Conservation (phyloP, 306 rosid species). For the Begonia loranthoides region DNA sequence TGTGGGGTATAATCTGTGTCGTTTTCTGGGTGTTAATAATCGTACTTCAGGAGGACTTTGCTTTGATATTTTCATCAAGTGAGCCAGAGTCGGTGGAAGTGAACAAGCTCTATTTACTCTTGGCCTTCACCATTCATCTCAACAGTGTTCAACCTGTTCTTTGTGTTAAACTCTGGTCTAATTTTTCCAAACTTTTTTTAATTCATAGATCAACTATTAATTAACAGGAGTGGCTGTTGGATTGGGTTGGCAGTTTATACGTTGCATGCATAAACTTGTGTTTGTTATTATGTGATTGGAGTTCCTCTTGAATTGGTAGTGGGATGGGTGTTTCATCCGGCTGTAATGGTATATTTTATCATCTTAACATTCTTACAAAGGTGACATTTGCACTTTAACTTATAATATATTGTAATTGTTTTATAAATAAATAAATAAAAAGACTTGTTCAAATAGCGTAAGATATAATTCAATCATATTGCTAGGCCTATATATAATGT, state of each 20-base stretch:
- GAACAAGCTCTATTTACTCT: slow-evolving; percentile 33
- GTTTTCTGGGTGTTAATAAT: slow-evolving; percentile 44
- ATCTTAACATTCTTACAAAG: not conserved
- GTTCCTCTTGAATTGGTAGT: slow-evolving; percentile 57
- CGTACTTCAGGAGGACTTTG: slow-evolving; percentile 30
- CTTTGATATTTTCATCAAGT: slow-evolving; percentile 45
- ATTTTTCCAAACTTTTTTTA: not conserved
- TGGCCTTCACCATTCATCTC: slow-evolving; percentile 61
- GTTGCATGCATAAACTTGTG: slow-evolving; percentile 82
- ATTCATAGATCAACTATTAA: not conserved
- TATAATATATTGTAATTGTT: too few relatives aligned
- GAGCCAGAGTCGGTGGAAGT: slow-evolving; percentile 43
- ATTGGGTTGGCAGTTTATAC: slow-evolving; percentile 75
- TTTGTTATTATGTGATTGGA: slow-evolving; percentile 69
- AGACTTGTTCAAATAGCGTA: too few relatives aligned
- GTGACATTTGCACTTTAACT: not conserved
- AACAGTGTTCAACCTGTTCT: slow-evolving; percentile 76
- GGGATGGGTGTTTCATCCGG: slow-evolving; percentile 55
- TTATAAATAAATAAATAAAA: not conserved
- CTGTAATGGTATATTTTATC: slow-evolving; percentile 46
- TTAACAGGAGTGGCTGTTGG: slow-evolving; percentile 76
- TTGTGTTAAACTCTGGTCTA: slow-evolving; percentile 25
- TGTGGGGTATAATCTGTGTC: slow-evolving; percentile 45
- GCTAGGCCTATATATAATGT: too few relatives aligned
- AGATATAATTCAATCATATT: too few relatives aligned